Evolutionary conservation across 192 early-diverging fungal species (phyloP).

Genomic region (Coemansia sp.): DNA sequence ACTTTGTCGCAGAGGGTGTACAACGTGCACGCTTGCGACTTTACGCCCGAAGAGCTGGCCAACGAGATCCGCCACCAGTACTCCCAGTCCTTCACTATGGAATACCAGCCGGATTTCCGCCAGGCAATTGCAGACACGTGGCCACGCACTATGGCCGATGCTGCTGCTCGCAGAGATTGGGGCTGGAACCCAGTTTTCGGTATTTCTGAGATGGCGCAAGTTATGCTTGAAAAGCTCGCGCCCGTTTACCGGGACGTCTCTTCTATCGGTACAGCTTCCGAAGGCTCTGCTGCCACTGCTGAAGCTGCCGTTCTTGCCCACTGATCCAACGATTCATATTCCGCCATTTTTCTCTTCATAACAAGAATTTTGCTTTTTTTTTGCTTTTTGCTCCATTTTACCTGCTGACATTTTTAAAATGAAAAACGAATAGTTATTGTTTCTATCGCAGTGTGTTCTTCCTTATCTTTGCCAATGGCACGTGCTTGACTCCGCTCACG

Average conservation of each 20-base stretch:
- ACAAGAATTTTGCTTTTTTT: background rate
- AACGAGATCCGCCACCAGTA: slow-evolving; percentile 55
- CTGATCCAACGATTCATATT: background rate
- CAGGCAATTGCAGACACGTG: slow-evolving; percentile 68
- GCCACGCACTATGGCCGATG: slow-evolving; percentile 64
- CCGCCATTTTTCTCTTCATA: background rate
- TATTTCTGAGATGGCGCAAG: slow-evolving; percentile 59
- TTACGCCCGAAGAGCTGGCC: slow-evolving; percentile 59
- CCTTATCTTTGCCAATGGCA: slow-evolving; percentile 20
- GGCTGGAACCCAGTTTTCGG: slow-evolving; percentile 65
- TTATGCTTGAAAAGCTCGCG: slow-evolving; percentile 61
- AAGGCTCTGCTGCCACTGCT: background rate
- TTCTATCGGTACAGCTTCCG: slow-evolving; percentile 16
- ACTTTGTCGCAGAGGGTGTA: slow-evolving; percentile 61
- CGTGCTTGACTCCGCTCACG: slow-evolving; percentile 17
- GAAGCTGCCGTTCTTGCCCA: slow-evolving; percentile 16
- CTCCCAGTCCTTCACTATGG: slow-evolving; percentile 57
- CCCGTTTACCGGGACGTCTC: slow-evolving; percentile 40
- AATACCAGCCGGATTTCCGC: slow-evolving; percentile 61
- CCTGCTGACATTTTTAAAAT: background rate
- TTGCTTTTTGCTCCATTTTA: too few species aligned
- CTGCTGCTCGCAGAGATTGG: slow-evolving; percentile 61
- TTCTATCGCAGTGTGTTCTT: slow-evolving; percentile 11
- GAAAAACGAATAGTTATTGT: background rate
- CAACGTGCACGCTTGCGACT: slow-evolving; percentile 64